Conservation (phyloP, 2,329 filamentous ascomycete genomes). For the Knufia petricola region DNA sequence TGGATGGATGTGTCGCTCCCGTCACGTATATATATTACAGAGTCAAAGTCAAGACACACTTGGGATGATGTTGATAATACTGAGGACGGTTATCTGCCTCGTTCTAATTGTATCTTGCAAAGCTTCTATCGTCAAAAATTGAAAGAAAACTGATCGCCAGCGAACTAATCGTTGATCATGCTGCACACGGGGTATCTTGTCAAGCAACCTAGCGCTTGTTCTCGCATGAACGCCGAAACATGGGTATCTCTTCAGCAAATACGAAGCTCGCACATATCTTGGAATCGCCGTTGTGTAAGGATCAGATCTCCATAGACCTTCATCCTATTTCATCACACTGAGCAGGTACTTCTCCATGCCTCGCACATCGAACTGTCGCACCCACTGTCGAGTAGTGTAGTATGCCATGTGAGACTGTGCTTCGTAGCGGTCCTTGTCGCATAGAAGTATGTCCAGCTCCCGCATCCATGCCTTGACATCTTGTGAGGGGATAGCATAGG, state of each 20-base stretch:
- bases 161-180: too few relatives aligned
- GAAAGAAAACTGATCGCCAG: background rate
- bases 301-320: background rate
- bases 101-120: too few relatives aligned
- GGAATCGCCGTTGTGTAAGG: background rate
- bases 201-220: too few relatives aligned
- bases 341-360: conserved; percentile 7
- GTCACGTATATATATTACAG: too few relatives aligned
- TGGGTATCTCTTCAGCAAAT: too few relatives aligned
- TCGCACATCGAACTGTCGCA: background rate
- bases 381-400: conserved; percentile 7
- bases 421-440: conserved; percentile 12
- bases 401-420: conserved; percentile 8
- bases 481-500: conserved; percentile 10
- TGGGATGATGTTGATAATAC: too few relatives aligned
- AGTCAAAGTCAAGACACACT: too few relatives aligned
- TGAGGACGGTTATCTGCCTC: too few relatives aligned
- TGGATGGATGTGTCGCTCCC: too few relatives aligned
- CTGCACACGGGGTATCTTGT: too few relatives aligned
- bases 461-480: conserved; percentile 10
- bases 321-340: conserved; percentile 4
- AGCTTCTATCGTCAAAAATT: background rate
- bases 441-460: conserved; percentile 8
- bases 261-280: too few relatives aligned
- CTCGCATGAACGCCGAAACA: too few relatives aligned